Percentiles rank a stretch among this genome's conserved stretches.
Conservation (phyloP, 805 yeast genomes). For the Saccharomycopsis vini region DNA sequence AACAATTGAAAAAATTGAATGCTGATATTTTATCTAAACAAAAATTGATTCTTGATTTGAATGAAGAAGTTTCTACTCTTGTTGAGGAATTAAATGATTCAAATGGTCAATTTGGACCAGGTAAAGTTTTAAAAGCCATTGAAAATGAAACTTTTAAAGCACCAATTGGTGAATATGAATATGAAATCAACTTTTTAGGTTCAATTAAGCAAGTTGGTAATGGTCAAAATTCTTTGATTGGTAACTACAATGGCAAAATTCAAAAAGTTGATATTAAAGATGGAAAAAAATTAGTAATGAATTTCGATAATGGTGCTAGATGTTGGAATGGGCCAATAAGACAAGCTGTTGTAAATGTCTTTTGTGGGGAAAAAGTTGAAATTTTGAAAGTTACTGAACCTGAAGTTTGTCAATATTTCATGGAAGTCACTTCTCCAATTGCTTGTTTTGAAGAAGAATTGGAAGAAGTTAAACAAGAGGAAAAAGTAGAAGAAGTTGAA, state of each 20-base stretch:
- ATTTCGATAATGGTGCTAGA: conserved; percentile 54
- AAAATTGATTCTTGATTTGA: conserved; percentile 19
- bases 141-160: conserved; percentile 38
- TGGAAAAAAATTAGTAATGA: conserved; percentile 24
- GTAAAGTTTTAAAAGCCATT: conserved; percentile 55
- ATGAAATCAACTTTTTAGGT: conserved; percentile 51
- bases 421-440: conserved; percentile 36
- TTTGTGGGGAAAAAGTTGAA: conserved; percentile 54
- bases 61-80: conserved; percentile 17
- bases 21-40: conserved; percentile 10
- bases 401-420: conserved; percentile 72
- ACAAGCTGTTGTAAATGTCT: conserved; percentile 51
- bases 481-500: background rate
- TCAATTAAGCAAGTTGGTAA: conserved; percentile 46
- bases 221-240: conserved; percentile 43
- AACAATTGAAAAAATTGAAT: conserved; percentile 6
- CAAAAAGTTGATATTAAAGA: conserved; percentile 15
- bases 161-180: conserved; percentile 61
- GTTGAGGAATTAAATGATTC: conserved; percentile 20
- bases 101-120: conserved; percentile 43
- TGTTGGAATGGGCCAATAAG: conserved; percentile 96
- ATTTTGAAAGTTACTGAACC: conserved; percentile 74
- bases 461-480: background rate
- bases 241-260: conserved; percentile 27
- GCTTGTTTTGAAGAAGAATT: conserved; percentile 28